phyloP scores from a whole-genome alignment of 2,329 filamentous ascomycete genomes.

The Pseudovirgaria hyperparasitica region DNA sequence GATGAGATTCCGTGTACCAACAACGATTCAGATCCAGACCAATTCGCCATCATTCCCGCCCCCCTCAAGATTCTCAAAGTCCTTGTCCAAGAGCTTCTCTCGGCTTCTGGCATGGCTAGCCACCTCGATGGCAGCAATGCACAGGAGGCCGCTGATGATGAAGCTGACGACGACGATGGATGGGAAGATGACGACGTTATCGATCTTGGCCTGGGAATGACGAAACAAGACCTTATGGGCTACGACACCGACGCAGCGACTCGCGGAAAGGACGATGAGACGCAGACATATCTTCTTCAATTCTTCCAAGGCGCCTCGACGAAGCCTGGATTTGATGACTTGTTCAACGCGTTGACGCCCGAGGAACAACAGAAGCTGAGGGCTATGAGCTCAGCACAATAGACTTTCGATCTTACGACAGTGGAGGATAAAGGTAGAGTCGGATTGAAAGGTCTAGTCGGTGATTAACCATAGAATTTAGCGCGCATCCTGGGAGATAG shows the following conservation, averaged over 20 bases:
- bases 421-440: no score
- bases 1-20: conserved; percentile 5
- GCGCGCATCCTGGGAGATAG: no score
- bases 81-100: conserved; percentile 79
- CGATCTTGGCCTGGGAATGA: conserved; percentile 51
- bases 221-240: conserved; percentile 61
- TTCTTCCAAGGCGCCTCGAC: conserved; percentile 56
- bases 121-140: conserved; percentile 47
- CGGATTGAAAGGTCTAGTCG: no score
- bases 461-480: no score
- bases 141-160: conserved; percentile 52
- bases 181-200: conserved; percentile 79
- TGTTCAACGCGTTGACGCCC: conserved; percentile 41
- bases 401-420: no score
- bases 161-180: conserved; percentile 47
- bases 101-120: conserved; percentile 54
- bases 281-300: conserved; percentile 67
- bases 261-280: conserved; percentile 77
- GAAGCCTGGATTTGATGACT: conserved; percentile 41
- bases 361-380: conserved; percentile 42
- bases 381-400: no score
- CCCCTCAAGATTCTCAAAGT: conserved; percentile 94
- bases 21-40: conserved; percentile 56
- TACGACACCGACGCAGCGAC: conserved; percentile 42
- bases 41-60: conserved; percentile 76